Percentiles rank a stretch among this genome's conserved stretches.
Conservation (phyloP, 345 rosid genomes). For the Sonneratia alba region DNA sequence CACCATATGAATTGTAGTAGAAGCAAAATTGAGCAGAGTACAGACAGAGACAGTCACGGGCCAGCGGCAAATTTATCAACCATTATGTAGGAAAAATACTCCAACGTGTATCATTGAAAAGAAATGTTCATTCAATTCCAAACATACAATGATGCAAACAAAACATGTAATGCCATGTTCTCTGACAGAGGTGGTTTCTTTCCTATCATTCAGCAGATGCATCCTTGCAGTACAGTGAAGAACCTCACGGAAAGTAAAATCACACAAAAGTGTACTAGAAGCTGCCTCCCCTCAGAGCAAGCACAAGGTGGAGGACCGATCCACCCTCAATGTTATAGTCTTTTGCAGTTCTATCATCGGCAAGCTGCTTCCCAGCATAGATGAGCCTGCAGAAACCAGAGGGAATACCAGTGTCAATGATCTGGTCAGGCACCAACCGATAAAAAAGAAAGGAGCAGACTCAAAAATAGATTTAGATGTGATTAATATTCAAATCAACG, state of each 20-base stretch:
- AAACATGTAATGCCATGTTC: not conserved
- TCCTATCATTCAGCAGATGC: not conserved
- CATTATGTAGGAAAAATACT: not conserved
- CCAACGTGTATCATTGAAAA: not conserved
- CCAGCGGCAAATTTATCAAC: not conserved
- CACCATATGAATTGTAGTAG: not conserved
- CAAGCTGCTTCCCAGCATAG: slow-evolving; percentile 95
- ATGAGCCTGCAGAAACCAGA: slow-evolving; percentile 44
- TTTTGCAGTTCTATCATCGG: slow-evolving; percentile 85
- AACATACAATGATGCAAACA: not conserved
- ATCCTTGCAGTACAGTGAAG: not conserved
- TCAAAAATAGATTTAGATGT: not conserved
- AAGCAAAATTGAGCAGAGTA: not conserved
- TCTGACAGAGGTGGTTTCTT: not conserved
- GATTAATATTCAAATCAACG: not conserved
- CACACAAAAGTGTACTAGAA: not conserved
- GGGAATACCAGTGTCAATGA: not conserved
- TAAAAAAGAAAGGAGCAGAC: not conserved
- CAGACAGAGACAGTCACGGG: not conserved
- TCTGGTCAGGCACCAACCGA: not conserved
- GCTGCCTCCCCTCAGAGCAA: slow-evolving; percentile 85
- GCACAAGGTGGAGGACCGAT: slow-evolving; percentile 96
- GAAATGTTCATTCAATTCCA: not conserved
- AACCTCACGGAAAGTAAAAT: not conserved
- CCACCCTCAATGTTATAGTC: slow-evolving; percentile 97